These are phyloP conservation scores for Rasamsonia emersonii DNA, from an alignment of 2,329 filamentous ascomycete species.

Conservation along the genomic window DNA sequence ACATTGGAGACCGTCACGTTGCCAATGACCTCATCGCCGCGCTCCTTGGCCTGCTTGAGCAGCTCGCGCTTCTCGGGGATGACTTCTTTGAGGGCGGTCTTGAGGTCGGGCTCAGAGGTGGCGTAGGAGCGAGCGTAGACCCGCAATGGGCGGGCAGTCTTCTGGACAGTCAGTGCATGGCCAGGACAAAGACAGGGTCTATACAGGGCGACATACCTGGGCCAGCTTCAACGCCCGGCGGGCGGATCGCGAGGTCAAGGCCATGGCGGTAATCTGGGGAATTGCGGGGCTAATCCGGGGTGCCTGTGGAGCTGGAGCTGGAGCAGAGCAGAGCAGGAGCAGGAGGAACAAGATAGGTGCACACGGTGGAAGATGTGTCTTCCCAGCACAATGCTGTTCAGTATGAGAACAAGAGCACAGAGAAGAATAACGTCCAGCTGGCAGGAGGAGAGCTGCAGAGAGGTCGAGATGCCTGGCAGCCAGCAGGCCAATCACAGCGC, in stretches of 20 bases:
- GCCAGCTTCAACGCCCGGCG: constrained; percentile 30
- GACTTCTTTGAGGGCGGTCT: constrained; percentile 69
- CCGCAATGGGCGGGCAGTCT: constrained; percentile 12
- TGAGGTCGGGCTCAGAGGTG: constrained; percentile 76
- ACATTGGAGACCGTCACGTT: constrained; percentile 92
- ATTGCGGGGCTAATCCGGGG: constrained; percentile 5
- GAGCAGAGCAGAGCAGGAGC: no score
- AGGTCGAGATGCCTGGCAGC: no score
- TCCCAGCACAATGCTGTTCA: no score
- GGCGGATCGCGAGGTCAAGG: constrained; percentile 28
- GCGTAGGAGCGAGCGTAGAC: constrained; percentile 36
- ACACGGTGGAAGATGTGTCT: no score
- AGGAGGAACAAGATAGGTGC: no score
- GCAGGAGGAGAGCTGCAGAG: no score
- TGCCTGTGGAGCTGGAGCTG: constrained; percentile 3
- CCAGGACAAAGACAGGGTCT: not conserved
- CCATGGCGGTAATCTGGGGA: constrained; percentile 16
- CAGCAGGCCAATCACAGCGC: no score
- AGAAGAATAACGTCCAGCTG: no score
- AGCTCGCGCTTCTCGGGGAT: constrained; percentile 93
- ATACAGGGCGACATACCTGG: constrained; percentile 19
- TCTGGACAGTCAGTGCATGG: constrained; percentile 4
- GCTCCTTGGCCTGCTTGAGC: constrained; percentile 84
- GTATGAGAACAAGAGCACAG: no score
- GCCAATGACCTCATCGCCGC: constrained; percentile 73